phyloP scores from a whole-genome alignment of 129 eudicot genomes.

The Mikania micrantha region DNA sequence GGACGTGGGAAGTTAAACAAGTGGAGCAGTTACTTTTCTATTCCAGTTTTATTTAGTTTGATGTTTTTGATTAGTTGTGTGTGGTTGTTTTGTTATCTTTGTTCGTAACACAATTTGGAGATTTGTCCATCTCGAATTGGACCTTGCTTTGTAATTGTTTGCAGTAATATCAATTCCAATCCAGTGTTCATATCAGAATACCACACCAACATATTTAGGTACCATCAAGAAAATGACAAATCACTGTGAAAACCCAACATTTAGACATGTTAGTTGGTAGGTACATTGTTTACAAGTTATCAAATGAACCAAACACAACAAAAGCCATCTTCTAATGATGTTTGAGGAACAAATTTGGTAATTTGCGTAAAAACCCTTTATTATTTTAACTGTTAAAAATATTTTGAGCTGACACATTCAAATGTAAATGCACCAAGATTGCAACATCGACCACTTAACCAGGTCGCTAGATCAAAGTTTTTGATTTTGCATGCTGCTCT shows the following conservation, averaged over 20 bases:
- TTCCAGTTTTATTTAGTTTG: no score
- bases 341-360: not conserved
- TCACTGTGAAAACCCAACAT: not conserved
- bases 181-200: no score
- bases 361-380: no score
- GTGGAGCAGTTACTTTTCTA: no score
- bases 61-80: no score
- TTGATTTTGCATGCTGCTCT: not conserved
- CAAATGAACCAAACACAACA: not conserved
- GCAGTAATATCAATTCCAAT: no score
- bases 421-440: not conserved
- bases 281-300: not conserved
- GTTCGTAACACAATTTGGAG: no score
- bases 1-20: no score
- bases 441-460: no score
- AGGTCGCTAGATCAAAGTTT: not conserved
- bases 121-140: no score
- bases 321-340: not conserved
- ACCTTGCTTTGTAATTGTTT: no score
- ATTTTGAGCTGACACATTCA: not conserved
- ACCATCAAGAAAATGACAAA: not conserved
- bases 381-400: not conserved
- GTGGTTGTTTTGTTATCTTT: no score
- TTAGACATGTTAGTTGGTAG: not conserved
- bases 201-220: not conserved